Evolutionary conservation across 768 basidiomycete genomes (phyloP).

Genomic region (Lactarius hatsudake): DNA sequence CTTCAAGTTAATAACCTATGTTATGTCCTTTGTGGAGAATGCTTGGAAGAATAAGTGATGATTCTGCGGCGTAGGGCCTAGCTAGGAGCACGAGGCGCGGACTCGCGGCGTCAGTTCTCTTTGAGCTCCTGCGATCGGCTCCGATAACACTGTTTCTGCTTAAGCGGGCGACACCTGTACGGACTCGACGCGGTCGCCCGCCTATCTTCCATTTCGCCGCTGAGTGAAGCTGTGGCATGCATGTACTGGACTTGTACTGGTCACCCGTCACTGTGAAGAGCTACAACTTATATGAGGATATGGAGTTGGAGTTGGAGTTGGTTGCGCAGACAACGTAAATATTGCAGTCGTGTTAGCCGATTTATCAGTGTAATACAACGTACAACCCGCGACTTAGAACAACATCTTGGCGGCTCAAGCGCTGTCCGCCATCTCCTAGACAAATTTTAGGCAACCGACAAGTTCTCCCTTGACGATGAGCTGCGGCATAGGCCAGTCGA

Average conservation of each 20-base stretch:
- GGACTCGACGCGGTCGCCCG: too few species aligned
- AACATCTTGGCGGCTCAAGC: not conserved
- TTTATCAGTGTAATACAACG: not conserved
- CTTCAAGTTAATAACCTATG: too few species aligned
- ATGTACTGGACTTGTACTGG: not conserved
- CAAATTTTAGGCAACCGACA: conserved; percentile 91
- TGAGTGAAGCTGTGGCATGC: too few species aligned
- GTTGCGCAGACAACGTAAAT: not conserved
- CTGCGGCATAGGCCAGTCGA: conserved; percentile 62
- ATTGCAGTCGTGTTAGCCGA: not conserved
- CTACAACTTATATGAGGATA: not conserved
- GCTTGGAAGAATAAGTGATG: too few species aligned
- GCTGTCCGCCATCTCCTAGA: conserved; percentile 80
- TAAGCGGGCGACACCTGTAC: too few species aligned
- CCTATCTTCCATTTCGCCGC: too few species aligned
- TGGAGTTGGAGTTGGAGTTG: not conserved
- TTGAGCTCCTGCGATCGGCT: too few species aligned
- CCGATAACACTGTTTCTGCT: too few species aligned
- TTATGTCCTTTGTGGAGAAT: too few species aligned
- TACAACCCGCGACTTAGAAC: not conserved
- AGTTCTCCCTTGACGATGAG: conserved; percentile 87
- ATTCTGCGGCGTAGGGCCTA: too few species aligned
- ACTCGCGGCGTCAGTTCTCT: too few species aligned
- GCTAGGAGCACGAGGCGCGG: too few species aligned
- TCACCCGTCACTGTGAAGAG: not conserved